A percentile compares a stretch with the other conserved stretches of the same genome.
Evolutionary conservation across 306 rosid species (phyloP).

Genomic region (Acacia confusa): DNA sequence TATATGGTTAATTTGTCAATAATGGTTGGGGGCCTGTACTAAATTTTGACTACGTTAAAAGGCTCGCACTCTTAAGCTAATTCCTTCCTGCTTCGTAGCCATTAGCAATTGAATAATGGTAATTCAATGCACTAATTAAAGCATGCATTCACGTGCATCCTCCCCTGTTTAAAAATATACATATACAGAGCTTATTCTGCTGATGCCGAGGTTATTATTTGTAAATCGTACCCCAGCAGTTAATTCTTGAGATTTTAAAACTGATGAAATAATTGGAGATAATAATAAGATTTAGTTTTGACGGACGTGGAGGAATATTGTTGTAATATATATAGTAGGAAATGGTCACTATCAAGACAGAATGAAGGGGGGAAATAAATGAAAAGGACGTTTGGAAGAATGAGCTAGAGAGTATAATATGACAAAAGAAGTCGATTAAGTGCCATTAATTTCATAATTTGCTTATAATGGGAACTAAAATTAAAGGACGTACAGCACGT

Average conservation of each 20-base stretch:
- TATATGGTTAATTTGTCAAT: neutral
- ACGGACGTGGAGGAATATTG: neutral
- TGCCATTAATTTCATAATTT: neutral
- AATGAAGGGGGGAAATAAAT: neutral
- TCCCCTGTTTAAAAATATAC: neutral
- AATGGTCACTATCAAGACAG: neutral
- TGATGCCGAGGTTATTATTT: neutral
- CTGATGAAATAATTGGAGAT: neutral
- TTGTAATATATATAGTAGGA: neutral
- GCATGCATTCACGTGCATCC: neutral
- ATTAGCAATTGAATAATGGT: slow-evolving; percentile 4
- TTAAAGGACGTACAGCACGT: slow-evolving; percentile 40
- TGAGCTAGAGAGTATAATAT: slow-evolving; percentile 10
- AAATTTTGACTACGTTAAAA: slow-evolving; percentile 13
- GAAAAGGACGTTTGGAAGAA: slow-evolving; percentile 23
- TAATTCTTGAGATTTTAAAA: neutral
- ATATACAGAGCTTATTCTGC: neutral
- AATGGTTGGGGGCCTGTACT: slow-evolving; percentile 11
- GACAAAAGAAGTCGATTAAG: slow-evolving; percentile 28
- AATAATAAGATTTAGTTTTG: neutral
- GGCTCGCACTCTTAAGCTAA: slow-evolving; percentile 2
- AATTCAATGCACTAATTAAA: slow-evolving; percentile 27
- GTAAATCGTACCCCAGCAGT: neutral
- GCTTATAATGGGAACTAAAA: slow-evolving; percentile 4
- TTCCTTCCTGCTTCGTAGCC: slow-evolving; percentile 11